Evolutionary conservation across 208 protist genomes (phyloP).

Genomic region (Herpetomonas tarakana): DNA sequence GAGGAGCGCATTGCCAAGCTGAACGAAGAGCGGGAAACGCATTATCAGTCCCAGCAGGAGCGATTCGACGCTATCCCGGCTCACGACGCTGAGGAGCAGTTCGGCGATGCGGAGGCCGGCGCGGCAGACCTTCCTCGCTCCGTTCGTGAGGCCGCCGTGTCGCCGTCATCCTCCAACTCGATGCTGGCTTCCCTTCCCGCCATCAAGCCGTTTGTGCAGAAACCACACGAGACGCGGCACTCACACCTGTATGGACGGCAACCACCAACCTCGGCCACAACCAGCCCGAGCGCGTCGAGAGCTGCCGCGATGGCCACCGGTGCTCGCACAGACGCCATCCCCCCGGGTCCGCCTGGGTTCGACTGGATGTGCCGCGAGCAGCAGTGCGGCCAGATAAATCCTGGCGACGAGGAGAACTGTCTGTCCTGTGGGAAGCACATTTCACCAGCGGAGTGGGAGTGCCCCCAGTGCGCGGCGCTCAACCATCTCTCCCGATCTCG

Average conservation of each 20-base stretch:
- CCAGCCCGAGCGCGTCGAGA: not conserved
- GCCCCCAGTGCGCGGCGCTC: conserved; percentile 66
- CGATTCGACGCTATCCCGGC: conserved; percentile 61
- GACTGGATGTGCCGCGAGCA: conserved; percentile 85
- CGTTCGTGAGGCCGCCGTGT: not conserved
- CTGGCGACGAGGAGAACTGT: conserved; percentile 77
- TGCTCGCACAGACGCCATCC: conserved; percentile 1
- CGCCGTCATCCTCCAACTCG: not conserved
- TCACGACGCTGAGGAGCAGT: conserved; percentile 62
- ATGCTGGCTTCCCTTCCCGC: not conserved
- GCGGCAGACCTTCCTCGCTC: conserved; percentile 18
- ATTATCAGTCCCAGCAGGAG: conserved; percentile 42
- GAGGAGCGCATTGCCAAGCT: conserved; percentile 49
- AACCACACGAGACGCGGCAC: conserved; percentile 5
- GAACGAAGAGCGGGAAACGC: conserved; percentile 28
- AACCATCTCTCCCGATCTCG: conserved; percentile 71
- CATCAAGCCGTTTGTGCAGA: not conserved
- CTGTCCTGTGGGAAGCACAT: conserved; percentile 58
- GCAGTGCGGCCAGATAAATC: conserved; percentile 63
- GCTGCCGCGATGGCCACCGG: not conserved
- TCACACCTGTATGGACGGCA: conserved; percentile 12
- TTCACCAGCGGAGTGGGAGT: conserved; percentile 73
- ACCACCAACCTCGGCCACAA: not conserved
- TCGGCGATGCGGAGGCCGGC: conserved; percentile 44
- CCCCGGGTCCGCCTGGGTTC: conserved; percentile 64